phyloP scores from a whole-genome alignment of 768 basidiomycete species.

The Cubamyces sp. region DNA sequence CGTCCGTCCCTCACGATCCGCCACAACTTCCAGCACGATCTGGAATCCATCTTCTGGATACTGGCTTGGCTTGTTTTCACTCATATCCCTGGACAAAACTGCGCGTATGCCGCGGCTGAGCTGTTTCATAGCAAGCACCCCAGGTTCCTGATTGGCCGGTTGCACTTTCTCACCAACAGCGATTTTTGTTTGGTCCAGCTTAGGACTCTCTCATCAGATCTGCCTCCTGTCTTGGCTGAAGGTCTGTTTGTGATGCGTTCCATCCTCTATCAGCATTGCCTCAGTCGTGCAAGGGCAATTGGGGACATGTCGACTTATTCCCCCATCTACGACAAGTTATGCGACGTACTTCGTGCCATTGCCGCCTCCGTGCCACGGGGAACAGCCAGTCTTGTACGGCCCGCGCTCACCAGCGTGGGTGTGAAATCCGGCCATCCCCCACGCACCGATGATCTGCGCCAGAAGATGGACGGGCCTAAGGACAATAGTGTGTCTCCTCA shows the following conservation, averaged over 20 bases:
- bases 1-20: neutral
- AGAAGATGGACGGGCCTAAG: neutral
- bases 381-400: neutral
- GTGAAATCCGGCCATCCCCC: neutral
- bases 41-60: constrained; percentile 15
- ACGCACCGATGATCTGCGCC: neutral
- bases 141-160: neutral
- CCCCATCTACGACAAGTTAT: neutral
- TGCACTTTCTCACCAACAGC: neutral
- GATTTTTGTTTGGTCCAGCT: neutral
- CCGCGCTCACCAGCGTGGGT: neutral
- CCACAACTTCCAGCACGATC: constrained; percentile 10
- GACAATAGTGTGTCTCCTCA: constrained; percentile 2
- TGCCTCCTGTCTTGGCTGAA: neutral
- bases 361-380: neutral
- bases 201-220: neutral
- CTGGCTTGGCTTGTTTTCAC: constrained; percentile 6
- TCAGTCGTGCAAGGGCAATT: neutral
- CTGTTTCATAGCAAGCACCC: neutral
- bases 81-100: constrained; percentile 2
- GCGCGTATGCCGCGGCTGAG: neutral
- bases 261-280: neutral
- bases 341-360: neutral
- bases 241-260: neutral
- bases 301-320: neutral